Percentiles rank a stretch among this genome's conserved stretches.
phyloP scores from a whole-genome alignment of 2,329 filamentous ascomycete species.

The Colletotrichum chrysophilum region DNA sequence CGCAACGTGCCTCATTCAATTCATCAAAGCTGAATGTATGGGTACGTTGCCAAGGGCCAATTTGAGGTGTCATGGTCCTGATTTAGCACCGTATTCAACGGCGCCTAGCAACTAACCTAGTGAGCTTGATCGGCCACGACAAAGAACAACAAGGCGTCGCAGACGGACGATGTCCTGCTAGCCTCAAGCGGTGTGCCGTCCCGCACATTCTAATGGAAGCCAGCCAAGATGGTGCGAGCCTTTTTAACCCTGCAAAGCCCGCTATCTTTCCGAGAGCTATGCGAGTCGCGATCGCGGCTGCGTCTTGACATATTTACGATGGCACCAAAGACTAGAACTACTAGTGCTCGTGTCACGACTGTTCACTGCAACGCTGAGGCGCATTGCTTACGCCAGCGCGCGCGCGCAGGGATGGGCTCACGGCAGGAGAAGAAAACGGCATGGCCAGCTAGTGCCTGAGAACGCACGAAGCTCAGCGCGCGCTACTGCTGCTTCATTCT shows the following conservation, averaged over 20 bases:
- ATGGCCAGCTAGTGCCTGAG: background rate
- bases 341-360: background rate
- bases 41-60: background rate
- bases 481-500: background rate
- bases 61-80: background rate
- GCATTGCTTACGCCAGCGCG: background rate
- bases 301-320: background rate
- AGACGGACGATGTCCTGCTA: background rate
- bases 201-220: background rate
- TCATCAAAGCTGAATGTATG: background rate
- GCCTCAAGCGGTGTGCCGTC: background rate
- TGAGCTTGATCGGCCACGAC: background rate
- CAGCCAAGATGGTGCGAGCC: background rate
- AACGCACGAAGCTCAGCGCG: background rate
- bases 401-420: background rate
- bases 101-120: background rate
- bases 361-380: background rate
- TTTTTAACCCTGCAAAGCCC: background rate
- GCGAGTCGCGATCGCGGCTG: background rate
- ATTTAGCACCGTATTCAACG: background rate
- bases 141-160: background rate
- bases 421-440: background rate
- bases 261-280: background rate
- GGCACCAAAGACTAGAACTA: background rate
- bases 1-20: background rate